These are phyloP conservation scores for Fraxinus nigra DNA, from an alignment of 305 asterid species.

Conservation along the genomic window DNA sequence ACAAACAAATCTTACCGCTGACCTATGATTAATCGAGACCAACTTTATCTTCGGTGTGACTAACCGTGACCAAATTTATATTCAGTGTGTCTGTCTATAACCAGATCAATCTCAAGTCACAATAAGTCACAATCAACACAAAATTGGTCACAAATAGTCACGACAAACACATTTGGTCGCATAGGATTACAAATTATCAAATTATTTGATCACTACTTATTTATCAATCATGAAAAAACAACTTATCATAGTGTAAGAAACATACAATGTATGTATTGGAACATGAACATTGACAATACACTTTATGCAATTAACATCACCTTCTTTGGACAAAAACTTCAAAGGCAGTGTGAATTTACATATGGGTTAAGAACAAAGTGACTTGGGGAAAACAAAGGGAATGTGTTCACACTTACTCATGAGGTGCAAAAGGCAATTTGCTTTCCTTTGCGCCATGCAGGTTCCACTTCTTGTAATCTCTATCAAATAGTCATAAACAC, in stretches of 20 bases:
- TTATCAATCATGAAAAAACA: too few species aligned
- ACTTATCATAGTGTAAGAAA: not conserved
- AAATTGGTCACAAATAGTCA: too few species aligned
- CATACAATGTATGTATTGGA: not conserved
- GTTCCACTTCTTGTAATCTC: conserved; percentile 54
- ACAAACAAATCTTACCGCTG: too few species aligned
- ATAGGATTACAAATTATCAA: too few species aligned
- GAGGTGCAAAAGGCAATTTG: conserved; percentile 45
- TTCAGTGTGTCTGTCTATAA: too few species aligned
- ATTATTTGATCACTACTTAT: too few species aligned
- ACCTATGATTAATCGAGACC: too few species aligned
- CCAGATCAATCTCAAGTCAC: too few species aligned
- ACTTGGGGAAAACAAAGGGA: conserved; percentile 39
- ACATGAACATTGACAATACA: not conserved
- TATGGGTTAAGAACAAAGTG: not conserved
- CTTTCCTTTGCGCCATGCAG: conserved; percentile 50
- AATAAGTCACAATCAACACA: too few species aligned
- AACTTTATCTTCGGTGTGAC: too few species aligned
- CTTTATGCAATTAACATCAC: not conserved
- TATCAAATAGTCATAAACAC: conserved; percentile 44
- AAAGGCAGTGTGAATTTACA: conserved; percentile 17
- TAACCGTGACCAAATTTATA: too few species aligned
- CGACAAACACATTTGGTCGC: too few species aligned
- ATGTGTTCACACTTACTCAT: conserved; percentile 56
- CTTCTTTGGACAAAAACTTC: conserved; percentile 21